Evolutionary conservation across 2,329 filamentous ascomycete genomes (phyloP).

Genomic region (Diaporthe humulicola): DNA sequence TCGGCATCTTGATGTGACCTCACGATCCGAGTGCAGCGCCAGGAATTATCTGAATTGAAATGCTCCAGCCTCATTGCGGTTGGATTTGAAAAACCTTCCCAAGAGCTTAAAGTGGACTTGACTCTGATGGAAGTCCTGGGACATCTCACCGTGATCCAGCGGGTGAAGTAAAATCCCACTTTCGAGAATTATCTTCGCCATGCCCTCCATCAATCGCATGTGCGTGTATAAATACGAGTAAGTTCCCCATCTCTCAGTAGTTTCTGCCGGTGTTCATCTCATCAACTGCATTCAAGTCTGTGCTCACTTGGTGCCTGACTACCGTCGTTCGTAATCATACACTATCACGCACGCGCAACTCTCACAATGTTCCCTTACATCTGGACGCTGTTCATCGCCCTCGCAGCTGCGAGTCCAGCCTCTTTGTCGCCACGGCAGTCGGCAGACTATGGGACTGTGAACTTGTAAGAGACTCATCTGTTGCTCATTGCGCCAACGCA

Average conservation of each 20-base stretch:
- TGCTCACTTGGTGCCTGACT: background rate
- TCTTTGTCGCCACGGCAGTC: background rate
- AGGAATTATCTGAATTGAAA: background rate
- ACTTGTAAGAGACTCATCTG: background rate
- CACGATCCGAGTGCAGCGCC: no score
- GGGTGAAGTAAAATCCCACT: background rate
- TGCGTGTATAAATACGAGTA: background rate
- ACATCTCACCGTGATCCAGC: background rate
- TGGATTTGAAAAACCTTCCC: background rate
- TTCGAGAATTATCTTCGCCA: background rate
- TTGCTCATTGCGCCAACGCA: rapidly evolving
- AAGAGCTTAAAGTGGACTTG: background rate
- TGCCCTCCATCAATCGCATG: background rate
- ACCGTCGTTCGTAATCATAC: background rate
- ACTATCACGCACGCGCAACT: background rate
- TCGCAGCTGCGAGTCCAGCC: background rate
- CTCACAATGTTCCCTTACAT: background rate
- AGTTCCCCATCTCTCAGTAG: no score
- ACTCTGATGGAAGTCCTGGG: background rate
- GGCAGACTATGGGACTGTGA: background rate
- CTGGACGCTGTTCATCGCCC: background rate
- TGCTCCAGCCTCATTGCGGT: no score
- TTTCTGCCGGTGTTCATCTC: background rate
- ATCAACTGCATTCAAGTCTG: background rate
- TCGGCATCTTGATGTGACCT: background rate